Evolutionary conservation across 2,329 filamentous ascomycete species (phyloP).

Genomic region (Metarhizium brunneum): DNA sequence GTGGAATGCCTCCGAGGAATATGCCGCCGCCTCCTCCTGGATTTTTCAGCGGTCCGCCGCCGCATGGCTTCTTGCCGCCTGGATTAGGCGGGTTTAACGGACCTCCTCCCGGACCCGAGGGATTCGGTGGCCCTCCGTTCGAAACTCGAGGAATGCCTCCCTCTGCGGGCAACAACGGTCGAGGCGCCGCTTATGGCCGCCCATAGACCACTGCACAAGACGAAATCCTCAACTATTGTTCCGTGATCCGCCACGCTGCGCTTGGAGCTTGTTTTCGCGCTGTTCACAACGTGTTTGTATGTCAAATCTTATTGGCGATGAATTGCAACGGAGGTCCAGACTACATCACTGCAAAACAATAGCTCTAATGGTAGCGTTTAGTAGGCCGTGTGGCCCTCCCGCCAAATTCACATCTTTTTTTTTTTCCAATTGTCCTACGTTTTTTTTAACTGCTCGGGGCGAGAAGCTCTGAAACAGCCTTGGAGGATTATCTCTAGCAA

Average conservation of each 20-base stretch:
- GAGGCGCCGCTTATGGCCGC: constrained; percentile 24
- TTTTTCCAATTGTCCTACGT: neutral
- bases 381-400: neutral
- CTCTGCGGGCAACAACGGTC: constrained; percentile 33
- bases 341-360: neutral
- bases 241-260: neutral
- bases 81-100: constrained; percentile 49
- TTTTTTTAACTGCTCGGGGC: neutral
- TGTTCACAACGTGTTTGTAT: neutral
- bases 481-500: neutral
- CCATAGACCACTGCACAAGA: constrained; percentile 11
- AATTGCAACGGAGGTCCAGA: neutral
- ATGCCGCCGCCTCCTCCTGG: constrained; percentile 49
- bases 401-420: neutral
- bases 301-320: neutral
- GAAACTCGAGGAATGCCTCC: constrained; percentile 46
- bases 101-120: constrained; percentile 34
- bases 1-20: constrained; percentile 41
- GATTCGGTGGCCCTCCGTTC: constrained; percentile 38
- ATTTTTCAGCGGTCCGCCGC: constrained; percentile 43
- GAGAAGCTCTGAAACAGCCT: neutral
- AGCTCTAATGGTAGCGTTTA: neutral
- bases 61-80: constrained; percentile 44
- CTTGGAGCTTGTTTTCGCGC: neutral
- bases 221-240: neutral